Evolutionary conservation across 2,329 filamentous ascomycete genomes (phyloP), one percentile per base, ranked within the genome.

Genomic region (Sphaerulina vaccinii): DNA sequence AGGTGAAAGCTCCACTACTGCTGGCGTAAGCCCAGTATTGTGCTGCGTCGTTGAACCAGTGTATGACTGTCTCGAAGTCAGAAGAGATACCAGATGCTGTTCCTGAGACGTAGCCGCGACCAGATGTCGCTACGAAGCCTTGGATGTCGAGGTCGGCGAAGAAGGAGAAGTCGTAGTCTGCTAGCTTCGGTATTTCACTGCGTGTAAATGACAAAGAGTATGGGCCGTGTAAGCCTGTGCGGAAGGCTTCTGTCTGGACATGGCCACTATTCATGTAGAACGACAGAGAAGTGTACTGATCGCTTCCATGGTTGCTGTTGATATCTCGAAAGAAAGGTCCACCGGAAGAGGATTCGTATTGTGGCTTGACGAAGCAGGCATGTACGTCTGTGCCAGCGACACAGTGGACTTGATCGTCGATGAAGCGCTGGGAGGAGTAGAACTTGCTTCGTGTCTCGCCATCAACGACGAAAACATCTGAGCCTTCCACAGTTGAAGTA

Each of bases 251-350:
- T 1, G 83, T 86, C 65, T 82, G 77, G 1, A 76, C 78, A 54
- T 87, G 84, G 35, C 77, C 77, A 11, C 79, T 83, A 72, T 87
- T 87, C 76, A 85, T 85, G 71, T 86, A 87, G 68, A 80, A 84
- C 67, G 84, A 85, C 0, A 87, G 73, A 50, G 75, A 80, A 29
- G 73, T 83, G 56, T 75, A 79, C 10, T n/a, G n/a, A n/a, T 43
- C 45, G 4, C 80, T 81, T 13, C 75, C 81, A 54, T 85, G 83
- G 71, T 87, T 87, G 46, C 77, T 74, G 69, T 85, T 79, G 68
- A 86, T 85, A 57, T 85, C 82, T 13, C 74, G 71, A 56, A 64
- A 61, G 74, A 87, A 87, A 13, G 84, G 84, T 1, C 84, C 84
- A 10, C 84, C 84, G 0, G 82, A 83, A 1, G 80, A 82, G 7